These are phyloP conservation scores for Fusarium dimerum DNA, from an alignment of 2,329 filamentous ascomycete species.

Conservation along the genomic window DNA sequence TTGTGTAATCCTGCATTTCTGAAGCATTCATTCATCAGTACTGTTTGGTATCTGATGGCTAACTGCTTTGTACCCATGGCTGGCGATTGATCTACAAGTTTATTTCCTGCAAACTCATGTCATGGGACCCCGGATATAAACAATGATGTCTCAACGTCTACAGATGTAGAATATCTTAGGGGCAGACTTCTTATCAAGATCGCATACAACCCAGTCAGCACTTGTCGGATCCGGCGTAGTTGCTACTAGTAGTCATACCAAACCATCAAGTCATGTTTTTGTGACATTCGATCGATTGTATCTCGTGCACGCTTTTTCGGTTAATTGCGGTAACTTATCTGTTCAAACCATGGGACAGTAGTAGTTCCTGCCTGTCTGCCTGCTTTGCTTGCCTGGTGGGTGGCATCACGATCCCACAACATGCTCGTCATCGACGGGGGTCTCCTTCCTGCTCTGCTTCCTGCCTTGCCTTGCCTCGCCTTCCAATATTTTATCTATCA, in stretches of 20 bases:
- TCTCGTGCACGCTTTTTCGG: no score
- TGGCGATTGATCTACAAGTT: neutral
- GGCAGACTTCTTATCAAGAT: no score
- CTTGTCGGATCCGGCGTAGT: no score
- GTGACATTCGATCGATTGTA: no score
- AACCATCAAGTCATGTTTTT: no score
- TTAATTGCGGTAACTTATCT: no score
- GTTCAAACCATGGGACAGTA: neutral
- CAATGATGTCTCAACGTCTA: neutral
- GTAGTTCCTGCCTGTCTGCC: neutral
- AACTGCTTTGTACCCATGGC: no score
- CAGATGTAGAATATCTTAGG: neutral
- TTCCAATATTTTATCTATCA: neutral
- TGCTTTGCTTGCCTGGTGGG: neutral
- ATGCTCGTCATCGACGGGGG: conserved; percentile 18
- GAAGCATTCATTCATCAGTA: no score
- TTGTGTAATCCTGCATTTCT: no score
- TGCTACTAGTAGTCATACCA: no score
- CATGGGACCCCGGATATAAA: neutral
- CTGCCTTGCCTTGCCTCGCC: neutral
- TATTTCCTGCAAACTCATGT: neutral
- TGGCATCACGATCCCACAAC: conserved; percentile 17
- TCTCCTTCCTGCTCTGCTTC: neutral
- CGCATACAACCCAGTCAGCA: no score
- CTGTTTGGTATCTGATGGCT: no score